Evolutionary conservation across 2,329 filamentous ascomycete species (phyloP).

Genomic region (Alternaria brassicae): DNA sequence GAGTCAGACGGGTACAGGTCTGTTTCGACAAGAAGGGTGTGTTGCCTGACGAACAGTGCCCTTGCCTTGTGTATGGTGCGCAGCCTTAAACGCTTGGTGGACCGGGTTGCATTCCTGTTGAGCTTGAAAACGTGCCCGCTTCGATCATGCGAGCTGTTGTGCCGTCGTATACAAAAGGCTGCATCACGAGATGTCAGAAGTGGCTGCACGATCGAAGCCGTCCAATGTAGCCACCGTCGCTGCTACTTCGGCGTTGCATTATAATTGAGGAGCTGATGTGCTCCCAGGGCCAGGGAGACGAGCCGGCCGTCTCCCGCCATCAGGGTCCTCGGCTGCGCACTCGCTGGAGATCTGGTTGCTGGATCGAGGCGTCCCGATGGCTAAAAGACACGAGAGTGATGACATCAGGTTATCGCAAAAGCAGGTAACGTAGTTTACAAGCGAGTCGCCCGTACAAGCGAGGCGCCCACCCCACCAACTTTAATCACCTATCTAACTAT

Average conservation of each 20-base stretch:
- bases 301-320: constrained; percentile 27
- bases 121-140: neutral
- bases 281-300: constrained; percentile 29
- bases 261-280: constrained; percentile 11
- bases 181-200: neutral
- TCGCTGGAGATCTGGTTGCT: constrained; percentile 15
- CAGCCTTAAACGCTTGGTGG: neutral
- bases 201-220: constrained; percentile 4
- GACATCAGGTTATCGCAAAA: constrained; percentile 15
- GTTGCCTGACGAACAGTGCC: neutral
- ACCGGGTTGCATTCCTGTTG: neutral
- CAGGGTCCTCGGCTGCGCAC: constrained; percentile 18
- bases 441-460: too few species aligned
- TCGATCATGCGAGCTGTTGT: neutral
- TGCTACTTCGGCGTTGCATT: constrained; percentile 8
- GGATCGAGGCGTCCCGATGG: constrained; percentile 13
- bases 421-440: too few species aligned
- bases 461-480: too few species aligned
- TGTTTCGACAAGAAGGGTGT: neutral
- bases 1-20: neutral
- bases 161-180: neutral
- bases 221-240: constrained; percentile 7
- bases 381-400: constrained; percentile 9
- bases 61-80: constrained; percentile 2
- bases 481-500: too few species aligned